Conservation (phyloP, 108 stramenopile genomes). For the Seminavis robusta region DNA sequence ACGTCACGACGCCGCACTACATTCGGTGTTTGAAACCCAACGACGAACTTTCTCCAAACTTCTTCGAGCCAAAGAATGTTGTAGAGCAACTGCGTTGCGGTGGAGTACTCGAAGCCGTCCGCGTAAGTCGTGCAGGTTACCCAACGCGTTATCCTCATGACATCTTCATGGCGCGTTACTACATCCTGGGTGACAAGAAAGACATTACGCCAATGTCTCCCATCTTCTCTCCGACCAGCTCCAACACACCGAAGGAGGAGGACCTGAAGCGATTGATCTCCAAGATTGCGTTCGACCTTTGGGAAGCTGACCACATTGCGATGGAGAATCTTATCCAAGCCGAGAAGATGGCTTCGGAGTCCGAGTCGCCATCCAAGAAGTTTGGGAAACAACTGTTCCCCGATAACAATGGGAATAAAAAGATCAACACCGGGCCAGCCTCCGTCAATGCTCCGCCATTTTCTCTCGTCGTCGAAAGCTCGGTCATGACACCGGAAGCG, state of each 20-base stretch:
- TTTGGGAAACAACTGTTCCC: not conserved
- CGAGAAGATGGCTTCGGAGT: not conserved
- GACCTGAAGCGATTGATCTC: slow-evolving; percentile 65
- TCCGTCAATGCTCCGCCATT: slow-evolving; percentile 24
- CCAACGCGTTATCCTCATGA: slow-evolving; percentile 90
- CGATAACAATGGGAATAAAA: not conserved
- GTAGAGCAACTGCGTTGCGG: slow-evolving; percentile 91
- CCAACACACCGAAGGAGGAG: slow-evolving; percentile 26
- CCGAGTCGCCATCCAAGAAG: not conserved
- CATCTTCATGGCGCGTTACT: slow-evolving; percentile 71
- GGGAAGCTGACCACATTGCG: slow-evolving; percentile 74
- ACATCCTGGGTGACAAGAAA: slow-evolving; percentile 62
- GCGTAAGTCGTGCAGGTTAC: slow-evolving; percentile 94
- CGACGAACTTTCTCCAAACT: slow-evolving; percentile 74
- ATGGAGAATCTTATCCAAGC: slow-evolving; percentile 32
- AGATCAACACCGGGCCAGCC: slow-evolving; percentile 19
- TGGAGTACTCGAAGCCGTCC: slow-evolving; percentile 95
- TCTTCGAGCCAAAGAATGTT: slow-evolving; percentile 84
- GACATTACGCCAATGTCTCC: slow-evolving; percentile 50
- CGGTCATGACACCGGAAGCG: slow-evolving; percentile 62
- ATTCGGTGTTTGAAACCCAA: slow-evolving; percentile 93
- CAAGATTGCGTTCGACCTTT: slow-evolving; percentile 81
- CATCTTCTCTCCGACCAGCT: slow-evolving; percentile 31
- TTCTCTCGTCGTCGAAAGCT: slow-evolving; percentile 64
- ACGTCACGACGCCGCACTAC: slow-evolving; percentile 82